Evolutionary conservation across 495 filamentous ascomycete species (phyloP), one percentile per base, ranked within the genome.

Genomic region (Ascobolus immersus): DNA sequence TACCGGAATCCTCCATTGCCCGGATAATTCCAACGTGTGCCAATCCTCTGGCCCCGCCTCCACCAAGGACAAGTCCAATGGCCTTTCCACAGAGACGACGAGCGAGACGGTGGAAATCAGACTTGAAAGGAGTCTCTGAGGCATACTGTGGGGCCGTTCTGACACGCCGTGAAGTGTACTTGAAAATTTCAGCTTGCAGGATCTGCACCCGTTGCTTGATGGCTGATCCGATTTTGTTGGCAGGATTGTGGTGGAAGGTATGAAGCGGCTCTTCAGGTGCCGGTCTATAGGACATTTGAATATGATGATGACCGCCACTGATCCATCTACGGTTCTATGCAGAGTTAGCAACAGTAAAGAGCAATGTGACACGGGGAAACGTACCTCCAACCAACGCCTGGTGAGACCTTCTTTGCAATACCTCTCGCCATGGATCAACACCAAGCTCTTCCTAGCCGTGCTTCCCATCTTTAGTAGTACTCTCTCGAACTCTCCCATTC

Each of bases 381-480:
- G 14, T 31, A 31, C 28, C 28, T 17, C 72, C 14, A 96, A 60
- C 86, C 86, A 96, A 28, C 66, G 64, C 23, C 86, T 60, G 0
- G 84, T 92, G 17, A 89, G 45, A 0, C 86, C 86, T 14, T 78
- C 68, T 1, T 64, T 62, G 36, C 74, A 90, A 50, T 84, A 93
- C 22, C 89, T 65, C 44, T 96, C 89, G 0, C 77, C 61, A 52
- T 96, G 86, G 3, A 96, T 56, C n/a, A 96, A 54, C 1, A 96
- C 81, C 6, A 96, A 60, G 47, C 90, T 81, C 51, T 94, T 96
- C 22, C 82, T 64, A 0, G 86, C 82, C 0, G 86, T 96, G 0
- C 86, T 92, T 52, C 94, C 94, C 64, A 91, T 93, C 1, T 84
- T 86, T 5, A 96, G 61, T 36, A 96, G 60, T 47, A 94, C 92